phyloP scores from a whole-genome alignment of 192 early-diverging fungal species.

The Phlyctochytrium planicorne region DNA sequence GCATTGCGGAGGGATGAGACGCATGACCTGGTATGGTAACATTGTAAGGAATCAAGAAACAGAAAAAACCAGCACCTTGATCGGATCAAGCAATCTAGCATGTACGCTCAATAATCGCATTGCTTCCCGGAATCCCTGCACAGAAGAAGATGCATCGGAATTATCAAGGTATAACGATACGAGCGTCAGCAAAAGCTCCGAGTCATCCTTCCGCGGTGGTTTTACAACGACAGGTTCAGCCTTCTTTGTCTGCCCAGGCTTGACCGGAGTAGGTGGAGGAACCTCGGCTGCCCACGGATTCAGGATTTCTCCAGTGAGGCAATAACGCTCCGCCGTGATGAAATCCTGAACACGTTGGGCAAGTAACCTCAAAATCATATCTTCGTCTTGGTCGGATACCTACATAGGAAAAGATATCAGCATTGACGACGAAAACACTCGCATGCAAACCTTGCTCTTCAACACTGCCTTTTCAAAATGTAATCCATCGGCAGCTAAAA shows the following conservation, averaged over 20 bases:
- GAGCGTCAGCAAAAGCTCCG: background rate
- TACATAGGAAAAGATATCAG: no score
- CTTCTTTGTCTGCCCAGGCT: no score
- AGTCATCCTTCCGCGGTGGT: background rate
- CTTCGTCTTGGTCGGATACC: background rate
- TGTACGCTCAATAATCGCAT: background rate
- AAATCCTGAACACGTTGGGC: background rate
- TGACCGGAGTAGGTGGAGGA: background rate
- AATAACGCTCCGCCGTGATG: background rate
- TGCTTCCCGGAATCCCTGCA: background rate
- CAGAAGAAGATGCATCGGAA: background rate
- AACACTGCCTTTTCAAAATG: background rate
- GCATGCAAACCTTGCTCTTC: no score
- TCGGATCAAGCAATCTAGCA: background rate
- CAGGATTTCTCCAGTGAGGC: background rate
- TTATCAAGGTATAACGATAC: background rate
- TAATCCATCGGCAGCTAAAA: background rate
- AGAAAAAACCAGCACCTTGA: no score
- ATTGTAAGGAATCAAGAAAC: no score
- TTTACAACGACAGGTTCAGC: no score
- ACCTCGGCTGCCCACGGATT: background rate
- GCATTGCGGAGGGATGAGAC: background rate
- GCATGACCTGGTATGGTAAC: background rate
- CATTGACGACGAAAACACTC: no score
- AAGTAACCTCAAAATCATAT: background rate